Base-by-base conservation (phyloP, 2,329 filamentous ascomycete species). In the Elsinoe arachidis region DNA sequence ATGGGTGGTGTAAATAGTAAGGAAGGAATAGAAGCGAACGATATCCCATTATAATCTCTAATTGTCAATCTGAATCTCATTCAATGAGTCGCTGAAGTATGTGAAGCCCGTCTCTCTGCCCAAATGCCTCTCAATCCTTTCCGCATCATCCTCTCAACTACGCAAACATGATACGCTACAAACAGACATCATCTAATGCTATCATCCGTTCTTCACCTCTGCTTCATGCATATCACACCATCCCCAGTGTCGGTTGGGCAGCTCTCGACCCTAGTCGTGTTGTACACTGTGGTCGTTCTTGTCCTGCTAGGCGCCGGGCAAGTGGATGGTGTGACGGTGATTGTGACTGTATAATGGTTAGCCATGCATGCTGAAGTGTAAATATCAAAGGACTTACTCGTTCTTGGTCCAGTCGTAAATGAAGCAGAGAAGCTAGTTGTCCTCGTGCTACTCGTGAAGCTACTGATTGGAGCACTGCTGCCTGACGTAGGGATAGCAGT, bases 301-400 rank as follows among this genome's bases (percentile, higher is more conserved):
- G 49, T 53, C 17, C 49, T 38, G 6, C 33, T 15, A n/a, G 23
- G 33, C 17, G 49, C 49, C 5, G 49, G 49, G 21, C 49, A 53
- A 6, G 49, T 53, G 12, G 49, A 53, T 19, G 49, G 49, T 17
- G 49, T 53, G 49, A 53, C 49, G 10, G 49, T 53, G 34, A 53
- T 39, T 5, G 49, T 53, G 34, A 53, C 49, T 53, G 33, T 39
- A 5, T 7, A 2, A 9, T 19, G 11, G 14, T 53, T 15, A 51
- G 46, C 26, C 12, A 46, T 5, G n/a, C 3, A 10, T 26, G 9
- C 19, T 14, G 6, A 5, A 12, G 3, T 11, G n/a, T 26, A 19
- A 46, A 10, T 2, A 23, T 19, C 21, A n/a, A 46, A 5, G 14
- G 9, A 53, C 49, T 37, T n/a, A 53, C 49, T 39, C 5, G 49